phyloP scores from a whole-genome alignment of 2,329 filamentous ascomycete species.

The Botrytis medusae region DNA sequence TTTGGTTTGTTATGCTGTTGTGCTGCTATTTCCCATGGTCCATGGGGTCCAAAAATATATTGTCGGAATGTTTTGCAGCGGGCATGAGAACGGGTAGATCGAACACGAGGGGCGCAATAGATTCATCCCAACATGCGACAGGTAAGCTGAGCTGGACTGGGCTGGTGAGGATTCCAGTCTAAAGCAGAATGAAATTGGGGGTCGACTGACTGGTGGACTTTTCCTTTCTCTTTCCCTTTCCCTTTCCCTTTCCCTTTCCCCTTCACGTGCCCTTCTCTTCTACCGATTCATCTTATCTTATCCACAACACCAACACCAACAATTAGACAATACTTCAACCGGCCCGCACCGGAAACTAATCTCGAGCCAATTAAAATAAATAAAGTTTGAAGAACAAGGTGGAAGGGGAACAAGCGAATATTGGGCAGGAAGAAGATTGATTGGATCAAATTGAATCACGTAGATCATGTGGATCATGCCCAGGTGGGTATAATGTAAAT shows the following conservation, averaged over 20 bases:
- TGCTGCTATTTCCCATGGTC: not conserved
- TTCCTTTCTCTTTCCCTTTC: not conserved
- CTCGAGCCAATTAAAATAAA: not conserved
- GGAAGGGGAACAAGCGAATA: not conserved
- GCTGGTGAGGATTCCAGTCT: not conserved
- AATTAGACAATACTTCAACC: not conserved
- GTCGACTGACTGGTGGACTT: not conserved
- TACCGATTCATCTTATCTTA: not conserved
- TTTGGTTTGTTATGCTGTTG: not conserved
- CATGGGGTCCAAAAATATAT: slow-evolving; percentile 4
- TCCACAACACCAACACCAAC: not conserved
- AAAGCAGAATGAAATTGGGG: not conserved
- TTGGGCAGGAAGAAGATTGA: not conserved
- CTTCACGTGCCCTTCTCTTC: too few relatives aligned
- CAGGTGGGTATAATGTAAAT: not conserved
- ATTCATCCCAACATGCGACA: not conserved
- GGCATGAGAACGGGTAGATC: not conserved
- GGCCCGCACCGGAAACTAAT: not conserved
- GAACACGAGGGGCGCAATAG: not conserved
- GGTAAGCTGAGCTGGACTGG: not conserved
- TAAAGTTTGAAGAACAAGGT: not conserved
- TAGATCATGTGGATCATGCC: not conserved
- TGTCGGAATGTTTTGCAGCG: not conserved
- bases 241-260: not conserved
- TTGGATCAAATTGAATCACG: not conserved